Base-by-base conservation (phyloP, 2,329 filamentous ascomycete species). In the Fusarium buxicola region DNA sequence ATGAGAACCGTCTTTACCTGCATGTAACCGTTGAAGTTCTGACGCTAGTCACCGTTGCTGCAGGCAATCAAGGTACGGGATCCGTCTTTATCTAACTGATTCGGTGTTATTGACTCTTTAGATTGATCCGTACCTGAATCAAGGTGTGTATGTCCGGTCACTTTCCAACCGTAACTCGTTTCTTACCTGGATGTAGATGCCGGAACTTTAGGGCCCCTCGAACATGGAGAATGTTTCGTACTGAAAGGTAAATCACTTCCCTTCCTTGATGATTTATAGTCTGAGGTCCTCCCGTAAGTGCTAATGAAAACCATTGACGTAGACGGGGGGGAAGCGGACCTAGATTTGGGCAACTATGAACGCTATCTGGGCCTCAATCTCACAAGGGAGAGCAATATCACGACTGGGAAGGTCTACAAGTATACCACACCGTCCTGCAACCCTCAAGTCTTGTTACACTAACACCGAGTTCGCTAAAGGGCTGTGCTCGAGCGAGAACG, bases 321-420 rank as follows among this genome's bases (percentile, higher is more conserved):
- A 49, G 46, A 49, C 31, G 46, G 46, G 13, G 46, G 46, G 58
- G 71, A 81, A 68, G 74, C 74, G 24, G 82, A 85, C 65, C 72
- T 85, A 10, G 84, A 86, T 66, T 77, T 86, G 35, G 84, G 50
- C 11, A 50, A 18, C 28, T 41, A 74, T 15, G 50, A 54, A 27
- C 41, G 77, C 31, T 96, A 96, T 75, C 88, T 97, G 55, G 89
- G 89, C 72, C 89, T 94, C 65, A 91, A 89, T 46, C 83, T 98
- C 56, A 92, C 88, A 7, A 84, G 89, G 60, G 92, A 97, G 69
- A 92, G 94, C 82, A 98, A 97, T 77, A 96, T 99, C 77, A 99
- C 94, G 5, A 96, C 94, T 8, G 94, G 94, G 73, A 97, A 97
- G 82, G 92, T 98, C 69, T 98, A 97, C 79, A 84, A 92, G 72